phyloP scores from a whole-genome alignment of 495 filamentous ascomycete genomes.

The Cryomyces minteri region DNA sequence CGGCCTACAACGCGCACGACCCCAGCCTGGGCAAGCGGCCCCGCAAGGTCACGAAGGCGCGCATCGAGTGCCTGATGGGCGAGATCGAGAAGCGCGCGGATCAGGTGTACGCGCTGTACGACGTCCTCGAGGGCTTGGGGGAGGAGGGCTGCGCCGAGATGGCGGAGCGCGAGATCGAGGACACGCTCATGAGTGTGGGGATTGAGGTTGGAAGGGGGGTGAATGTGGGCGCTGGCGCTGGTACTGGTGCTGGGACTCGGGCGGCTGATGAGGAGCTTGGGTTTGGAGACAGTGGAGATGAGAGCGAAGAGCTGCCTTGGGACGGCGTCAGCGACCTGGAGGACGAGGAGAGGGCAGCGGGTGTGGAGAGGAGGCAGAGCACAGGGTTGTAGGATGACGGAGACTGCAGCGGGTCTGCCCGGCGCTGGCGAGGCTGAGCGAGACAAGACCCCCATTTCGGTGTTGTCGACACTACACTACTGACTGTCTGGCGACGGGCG shows the following conservation, averaged over 20 bases:
- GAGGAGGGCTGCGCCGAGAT: slow-evolving; percentile 8
- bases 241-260: neutral
- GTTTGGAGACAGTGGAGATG: neutral
- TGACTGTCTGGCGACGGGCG: too few relatives aligned
- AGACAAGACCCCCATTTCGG: too few relatives aligned
- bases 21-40: slow-evolving; percentile 47
- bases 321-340: slow-evolving; percentile 8
- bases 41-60: slow-evolving; percentile 41
- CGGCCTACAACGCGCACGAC: slow-evolving; percentile 47
- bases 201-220: slow-evolving; percentile 3
- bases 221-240: neutral
- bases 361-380: too few relatives aligned
- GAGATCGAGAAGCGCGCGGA: slow-evolving; percentile 65
- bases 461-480: too few relatives aligned
- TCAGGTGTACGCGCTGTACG: slow-evolving; percentile 75
- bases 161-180: slow-evolving; percentile 9
- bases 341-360: too few relatives aligned
- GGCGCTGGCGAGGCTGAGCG: too few relatives aligned
- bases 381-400: too few relatives aligned
- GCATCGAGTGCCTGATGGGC: slow-evolving; percentile 43
- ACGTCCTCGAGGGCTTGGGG: slow-evolving; percentile 67
- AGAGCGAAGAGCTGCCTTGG: slow-evolving; percentile 10
- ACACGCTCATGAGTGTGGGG: slow-evolving; percentile 9
- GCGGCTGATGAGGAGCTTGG: neutral
- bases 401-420: too few relatives aligned